Evolutionary conservation across 345 rosid genomes (phyloP), one percentile per base, ranked within the genome.

Genomic region (Trapa bicornis): DNA sequence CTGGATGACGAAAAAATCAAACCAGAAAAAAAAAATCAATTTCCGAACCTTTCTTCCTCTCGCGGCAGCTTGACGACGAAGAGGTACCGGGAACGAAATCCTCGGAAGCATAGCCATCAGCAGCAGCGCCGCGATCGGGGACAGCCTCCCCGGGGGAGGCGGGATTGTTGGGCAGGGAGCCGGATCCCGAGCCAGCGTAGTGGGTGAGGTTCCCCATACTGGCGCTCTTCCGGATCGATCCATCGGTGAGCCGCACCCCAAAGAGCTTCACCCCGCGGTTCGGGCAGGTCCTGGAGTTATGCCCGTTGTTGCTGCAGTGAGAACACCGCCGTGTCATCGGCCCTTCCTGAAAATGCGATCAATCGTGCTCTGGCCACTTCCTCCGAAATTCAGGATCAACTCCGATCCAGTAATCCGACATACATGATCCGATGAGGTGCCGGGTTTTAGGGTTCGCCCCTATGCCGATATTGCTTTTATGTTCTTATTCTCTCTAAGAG

Each of bases 251-350:
- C 14, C 99, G 76, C 57, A 95, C 99, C 14, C 99, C 99, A 71
- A 95, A 95, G 0, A 95, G 85, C 85, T 84, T 91, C 52, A 95
- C 96, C 16, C 97, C 96, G 61, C 96, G 91, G 70, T 87, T 95
- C 56, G 99, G 96, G 66, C 99, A 91, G 15, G 99, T 95, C 73
- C 97, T 77, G 29, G 99, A 86, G 84, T 95, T 91, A 86, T 95
- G 99, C 38, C 99, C 99, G 81, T 95, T 87, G 87, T 87, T 85
- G 82, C 96, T 86, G 83, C 99, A 95, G 84, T 95, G 99, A 70
- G 97, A 95, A 75, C 99, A 95, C 43, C 97, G 93, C 64, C 97
- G 96, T 54, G 98, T 91, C 99, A 95, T 87, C 67, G 41, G 48
- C 0, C 12, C 48, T 45, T 13, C 11, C 43, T 8, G 4, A 6